These are phyloP conservation scores for Wickerhamomyces xylosicus DNA, from an alignment of 805 yeast genomes.

Conservation along the genomic window DNA sequence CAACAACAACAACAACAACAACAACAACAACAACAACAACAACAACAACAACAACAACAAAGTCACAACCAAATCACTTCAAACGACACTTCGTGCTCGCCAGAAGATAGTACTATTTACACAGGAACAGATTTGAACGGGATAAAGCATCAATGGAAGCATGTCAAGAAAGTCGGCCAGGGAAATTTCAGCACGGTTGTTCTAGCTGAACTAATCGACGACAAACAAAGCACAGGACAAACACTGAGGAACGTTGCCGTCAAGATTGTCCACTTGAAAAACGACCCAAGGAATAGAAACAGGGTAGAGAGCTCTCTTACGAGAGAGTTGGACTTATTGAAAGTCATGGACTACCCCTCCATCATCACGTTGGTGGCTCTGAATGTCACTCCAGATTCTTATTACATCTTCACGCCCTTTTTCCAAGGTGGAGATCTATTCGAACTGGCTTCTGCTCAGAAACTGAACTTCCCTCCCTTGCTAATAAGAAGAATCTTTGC, in stretches of 20 bases:
- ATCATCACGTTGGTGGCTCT: slow-evolving; percentile 51
- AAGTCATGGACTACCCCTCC: slow-evolving; percentile 53
- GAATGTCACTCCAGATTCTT: slow-evolving; percentile 18
- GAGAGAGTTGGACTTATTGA: slow-evolving; percentile 68
- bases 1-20: not conserved
- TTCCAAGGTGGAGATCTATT: slow-evolving; percentile 83
- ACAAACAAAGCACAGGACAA: slow-evolving; percentile 5
- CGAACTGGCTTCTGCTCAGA: slow-evolving; percentile 40
- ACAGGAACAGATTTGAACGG: slow-evolving; percentile 11
- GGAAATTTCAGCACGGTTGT: slow-evolving; percentile 66
- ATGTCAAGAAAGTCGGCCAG: slow-evolving; percentile 38
- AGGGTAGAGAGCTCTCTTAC: slow-evolving; percentile 51
- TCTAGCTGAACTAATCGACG: slow-evolving; percentile 27
- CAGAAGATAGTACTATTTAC: slow-evolving; percentile 1
- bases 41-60: not conserved
- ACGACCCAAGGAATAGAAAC: slow-evolving; percentile 30
- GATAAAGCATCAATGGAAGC: slow-evolving; percentile 20
- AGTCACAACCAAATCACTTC: not conserved
- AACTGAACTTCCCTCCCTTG: slow-evolving; percentile 33
- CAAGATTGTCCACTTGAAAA: slow-evolving; percentile 44
- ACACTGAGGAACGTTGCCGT: slow-evolving; percentile 45
- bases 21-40: not conserved
- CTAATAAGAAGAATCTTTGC: slow-evolving; percentile 54
- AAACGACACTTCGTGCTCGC: not conserved
- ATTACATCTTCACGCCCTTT: slow-evolving; percentile 57